Evolutionary conservation across 371 early-diverging fungal genomes (phyloP).

Genomic region (Mucor circinelloides): DNA sequence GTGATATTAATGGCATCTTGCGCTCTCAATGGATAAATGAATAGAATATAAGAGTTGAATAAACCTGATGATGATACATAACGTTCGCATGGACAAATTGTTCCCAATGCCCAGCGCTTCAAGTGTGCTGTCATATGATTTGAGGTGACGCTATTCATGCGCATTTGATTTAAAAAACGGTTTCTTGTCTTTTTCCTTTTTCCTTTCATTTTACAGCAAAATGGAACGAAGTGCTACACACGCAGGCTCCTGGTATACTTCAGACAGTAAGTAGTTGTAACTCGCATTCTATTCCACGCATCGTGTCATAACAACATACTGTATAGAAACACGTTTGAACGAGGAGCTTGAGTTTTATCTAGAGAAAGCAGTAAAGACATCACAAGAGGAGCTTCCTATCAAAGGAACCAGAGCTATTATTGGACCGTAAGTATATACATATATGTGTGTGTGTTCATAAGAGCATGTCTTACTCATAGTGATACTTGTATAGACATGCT

Average conservation of each 20-base stretch:
- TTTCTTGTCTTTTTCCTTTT: background rate
- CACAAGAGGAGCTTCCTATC: slow-evolving; percentile 42
- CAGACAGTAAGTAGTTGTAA: slow-evolving; percentile 37
- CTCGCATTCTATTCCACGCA: background rate
- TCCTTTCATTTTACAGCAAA: background rate
- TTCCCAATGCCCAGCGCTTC: background rate
- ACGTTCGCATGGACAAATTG: no score
- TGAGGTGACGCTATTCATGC: background rate
- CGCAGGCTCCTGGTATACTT: slow-evolving; percentile 84
- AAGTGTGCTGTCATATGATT: background rate
- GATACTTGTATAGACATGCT: slow-evolving; percentile 75
- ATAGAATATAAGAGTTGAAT: no score
- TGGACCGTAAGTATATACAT: slow-evolving; percentile 68
- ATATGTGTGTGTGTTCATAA: no score
- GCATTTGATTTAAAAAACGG: background rate
- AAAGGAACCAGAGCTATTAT: slow-evolving; percentile 74
- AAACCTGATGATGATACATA: no score
- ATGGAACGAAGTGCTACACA: slow-evolving; percentile 58
- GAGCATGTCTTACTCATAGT: background rate
- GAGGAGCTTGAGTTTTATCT: slow-evolving; percentile 60
- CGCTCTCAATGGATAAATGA: slow-evolving; percentile 28
- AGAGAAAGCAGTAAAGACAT: slow-evolving; percentile 39
- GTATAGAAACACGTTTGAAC: slow-evolving; percentile 28
- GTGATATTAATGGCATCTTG: slow-evolving; percentile 25
- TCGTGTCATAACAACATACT: background rate